Base-by-base conservation (phyloP, 169 alveolate species). In the Besnoitia besnoiti region DNA sequence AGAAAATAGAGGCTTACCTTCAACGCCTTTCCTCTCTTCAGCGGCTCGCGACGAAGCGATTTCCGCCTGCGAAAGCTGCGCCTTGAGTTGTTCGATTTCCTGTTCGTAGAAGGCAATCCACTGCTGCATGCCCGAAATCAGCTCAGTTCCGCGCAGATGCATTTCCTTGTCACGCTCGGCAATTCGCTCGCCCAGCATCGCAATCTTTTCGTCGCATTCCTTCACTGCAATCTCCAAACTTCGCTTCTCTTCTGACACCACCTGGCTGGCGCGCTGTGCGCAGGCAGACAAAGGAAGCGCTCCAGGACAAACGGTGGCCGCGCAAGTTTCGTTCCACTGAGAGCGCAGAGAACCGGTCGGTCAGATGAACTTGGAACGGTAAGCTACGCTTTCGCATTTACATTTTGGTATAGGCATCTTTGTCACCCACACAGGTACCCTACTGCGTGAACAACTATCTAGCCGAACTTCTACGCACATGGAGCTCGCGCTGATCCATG, bases 111-210 rank as follows among this genome's bases (percentile, higher is more conserved):
- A 21, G 30, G 16, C 50, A 8, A 77, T 42, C 37, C 55, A 59
- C 47, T 42, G 16, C 59, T 77, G 87, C 87, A 77, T 21, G 21
- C 40, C 87, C 8, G 33, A 24, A 5, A 77, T 77, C n/a, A 77
- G 59, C n/a, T 77, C 87, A n/a, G 40, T 46, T 7, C 87, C 87
- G 8, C 24, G 87, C 42, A 77, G 50, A 39, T 46, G 87, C 35
- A 77, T 40, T 37, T 77, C 87, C n/a, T 42, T 77, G 59, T 77
- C 87, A 5, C 87, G 50, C n/a, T 77, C 87, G 19, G 87, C 87
- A 19, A 77, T 35, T 77, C 87, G 35, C 24, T 77, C 87, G 0
- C 61, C 59, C 4, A 77, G 59, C 87, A 77, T 46, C 21, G 59
- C 35, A 37, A 77, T 24, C 35, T 77, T 77, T 12, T 42, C 59